Evolutionary conservation across 257 asterid genomes (phyloP), one percentile per base, ranked within the genome.

Genomic region (Asclepias syriaca): DNA sequence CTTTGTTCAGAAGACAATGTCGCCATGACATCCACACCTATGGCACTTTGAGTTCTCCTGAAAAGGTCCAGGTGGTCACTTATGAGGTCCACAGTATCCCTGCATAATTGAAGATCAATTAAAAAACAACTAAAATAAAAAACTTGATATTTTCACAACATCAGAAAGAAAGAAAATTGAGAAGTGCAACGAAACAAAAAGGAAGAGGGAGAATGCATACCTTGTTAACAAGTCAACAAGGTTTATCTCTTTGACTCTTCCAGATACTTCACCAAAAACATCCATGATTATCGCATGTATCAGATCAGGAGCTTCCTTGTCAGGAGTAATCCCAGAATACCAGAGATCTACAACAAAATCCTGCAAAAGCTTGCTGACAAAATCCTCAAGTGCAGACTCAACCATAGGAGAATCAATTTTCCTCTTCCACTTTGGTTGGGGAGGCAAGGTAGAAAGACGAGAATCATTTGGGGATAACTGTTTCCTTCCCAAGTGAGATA

Each of bases 1-100:
- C 98, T 90, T 89, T 92, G 96, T 85, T 92, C 97, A 71, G 90
- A 95, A 83, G 98, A 95, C 87, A 95, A 83, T 32, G 97, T 95
- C 66, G 85, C 89, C 99, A 95, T 95, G 72, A 90, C 97, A 77
- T 95, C 99, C 81, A 84, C 88, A 3, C 99, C 99, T 65, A 95
- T 90, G 43, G 96, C 85, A 74, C 89, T 79, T 84, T 92, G 99
- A 86, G 83, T 92, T 79, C 85, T 86, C 85, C 99, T 84, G 84
- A 90, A 95, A 76, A 95, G 96, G 69, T 95, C 99, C 59, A 95
- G 85, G 85, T 95, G 98, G 65, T 78, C 90, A 72, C 99, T 94
- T 78, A 95, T 69, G 78, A 95, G 86, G 85, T 95, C 88, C 57
- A 95, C 95, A 45, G 83, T 82, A 78, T 88, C 97, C 95, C 99